Base-by-base conservation (phyloP, 2,329 filamentous ascomycete genomes). In the Cladosporium cucumerinum region DNA sequence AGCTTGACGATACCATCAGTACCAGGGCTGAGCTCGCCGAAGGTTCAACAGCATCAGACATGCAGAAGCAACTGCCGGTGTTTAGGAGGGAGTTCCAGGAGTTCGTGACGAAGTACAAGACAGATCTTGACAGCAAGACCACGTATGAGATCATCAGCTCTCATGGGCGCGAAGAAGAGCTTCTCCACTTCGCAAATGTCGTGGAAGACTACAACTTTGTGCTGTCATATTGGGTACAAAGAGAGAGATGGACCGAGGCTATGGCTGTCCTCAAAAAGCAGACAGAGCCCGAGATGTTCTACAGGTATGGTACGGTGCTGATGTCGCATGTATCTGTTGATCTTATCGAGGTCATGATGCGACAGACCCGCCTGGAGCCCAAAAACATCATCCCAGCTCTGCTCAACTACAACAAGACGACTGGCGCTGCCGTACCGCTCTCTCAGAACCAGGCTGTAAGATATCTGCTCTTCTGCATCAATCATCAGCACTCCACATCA, bases 71-170 rank as follows among this genome's bases (percentile, higher is more conserved):
- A 71, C 85, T 97, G 5, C 84, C 86, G 23, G 80, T 81, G 1
- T 86, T 94, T 23, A 86, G 89, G 32, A 85, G 85, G 57, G 94
- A 98, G 72, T 99, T 91, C 69, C 91, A 94, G 70, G 91, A 93
- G 2, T 99, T 99, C 77, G 86, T 95, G 23, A 87, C 83, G 62
- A 93, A 88, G 74, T 89, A 97, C 82, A 97, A 95, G 76, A 78
- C 85, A 1, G 94, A 98, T 72, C 83, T 99, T 16, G 95, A 99
- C 75, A 86, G 87, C 65, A 95, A 93, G 80, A 97, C 94, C 0
- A 91, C 91, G 0, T 99, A 99, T 79, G 94, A 97, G 74, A 89
- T 98, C 66, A 94, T 98, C 73, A 94, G 92, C 77, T 96, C 93
- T 71, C 95, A 99, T 75, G 95, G 94, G 18, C 86, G 95, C 65